Conservation (phyloP, 345 rosid species). For the Xanthoceras sorbifolium region DNA sequence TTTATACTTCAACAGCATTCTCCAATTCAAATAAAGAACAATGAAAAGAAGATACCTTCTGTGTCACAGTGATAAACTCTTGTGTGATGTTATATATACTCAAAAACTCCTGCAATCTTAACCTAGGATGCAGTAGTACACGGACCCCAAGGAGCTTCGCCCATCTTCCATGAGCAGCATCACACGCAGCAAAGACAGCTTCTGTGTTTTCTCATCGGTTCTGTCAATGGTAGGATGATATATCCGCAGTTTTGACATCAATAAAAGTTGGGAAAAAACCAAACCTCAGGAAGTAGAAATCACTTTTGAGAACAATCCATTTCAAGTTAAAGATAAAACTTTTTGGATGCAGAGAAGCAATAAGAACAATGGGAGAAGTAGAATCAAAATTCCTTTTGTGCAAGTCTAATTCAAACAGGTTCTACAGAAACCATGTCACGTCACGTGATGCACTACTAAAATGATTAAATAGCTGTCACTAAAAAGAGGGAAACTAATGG, state of each 20-base stretch:
- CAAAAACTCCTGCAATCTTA: conserved; percentile 91
- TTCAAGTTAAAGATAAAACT: not conserved
- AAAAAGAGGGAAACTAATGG: not conserved
- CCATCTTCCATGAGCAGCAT: conserved; percentile 99
- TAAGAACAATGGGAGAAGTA: not conserved
- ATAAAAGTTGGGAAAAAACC: not conserved
- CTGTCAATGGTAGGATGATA: conserved; percentile 41
- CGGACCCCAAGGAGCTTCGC: conserved; percentile 97
- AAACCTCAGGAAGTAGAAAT: conserved; percentile 1
- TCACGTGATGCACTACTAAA: not conserved
- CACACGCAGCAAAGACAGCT: conserved; percentile 98
- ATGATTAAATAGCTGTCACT: not conserved
- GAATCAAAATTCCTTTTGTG: not conserved
- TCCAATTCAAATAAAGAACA: conserved; percentile 14
- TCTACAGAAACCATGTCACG: not conserved
- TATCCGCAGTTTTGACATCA: not conserved
- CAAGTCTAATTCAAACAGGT: not conserved
- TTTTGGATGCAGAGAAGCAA: conserved; percentile 1
- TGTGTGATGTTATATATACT: conserved; percentile 89
- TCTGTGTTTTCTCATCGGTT: conserved; percentile 97
- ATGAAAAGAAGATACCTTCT: conserved; percentile 60
- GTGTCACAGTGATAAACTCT: conserved; percentile 85
- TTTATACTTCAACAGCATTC: no score
- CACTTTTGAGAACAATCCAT: not conserved
- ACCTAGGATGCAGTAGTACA: conserved; percentile 85